A percentile compares a stretch with the other conserved stretches of the same genome.
Evolutionary conservation across 441 rosid genomes (phyloP).

Genomic region (Syzygium malaccense): DNA sequence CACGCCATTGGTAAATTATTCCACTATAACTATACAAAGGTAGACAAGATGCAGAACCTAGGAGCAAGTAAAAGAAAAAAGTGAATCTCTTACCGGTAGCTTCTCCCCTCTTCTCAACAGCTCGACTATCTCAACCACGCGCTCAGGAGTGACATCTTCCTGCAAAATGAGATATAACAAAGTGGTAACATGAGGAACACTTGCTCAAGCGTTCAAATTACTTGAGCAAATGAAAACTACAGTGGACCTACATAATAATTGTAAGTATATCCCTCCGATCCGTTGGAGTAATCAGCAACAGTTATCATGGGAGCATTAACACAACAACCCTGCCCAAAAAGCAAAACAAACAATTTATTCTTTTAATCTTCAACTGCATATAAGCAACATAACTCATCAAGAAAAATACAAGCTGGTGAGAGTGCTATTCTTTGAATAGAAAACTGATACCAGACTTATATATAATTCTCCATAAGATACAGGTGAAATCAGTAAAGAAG

Average conservation of each 20-base stretch:
- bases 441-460: not conserved
- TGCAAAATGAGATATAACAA: slow-evolving; percentile 29
- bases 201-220: not conserved
- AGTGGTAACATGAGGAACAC: not conserved
- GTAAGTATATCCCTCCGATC: slow-evolving; percentile 95
- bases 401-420: not conserved
- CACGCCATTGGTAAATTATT: not conserved
- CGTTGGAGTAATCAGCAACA: slow-evolving; percentile 91
- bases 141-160: slow-evolving; percentile 95
- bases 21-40: not conserved
- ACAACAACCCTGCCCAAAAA: slow-evolving; percentile 79
- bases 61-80: not conserved
- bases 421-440: not conserved
- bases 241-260: slow-evolving; percentile 71
- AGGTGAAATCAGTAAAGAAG: not conserved
- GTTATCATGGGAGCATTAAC: slow-evolving; percentile 99
- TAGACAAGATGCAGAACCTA: not conserved
- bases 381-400: not conserved
- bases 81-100: slow-evolving; percentile 50
- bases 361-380: not conserved
- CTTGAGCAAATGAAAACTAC: not conserved
- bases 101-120: slow-evolving; percentile 85
- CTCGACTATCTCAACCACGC: slow-evolving; percentile 91
- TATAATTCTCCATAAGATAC: not conserved
- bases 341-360: not conserved